A percentile compares a stretch with the other conserved stretches of the same genome.
These are phyloP conservation scores for Globisporangium parvum DNA, from an alignment of 352 stramenopile species.

Conservation along the genomic window DNA sequence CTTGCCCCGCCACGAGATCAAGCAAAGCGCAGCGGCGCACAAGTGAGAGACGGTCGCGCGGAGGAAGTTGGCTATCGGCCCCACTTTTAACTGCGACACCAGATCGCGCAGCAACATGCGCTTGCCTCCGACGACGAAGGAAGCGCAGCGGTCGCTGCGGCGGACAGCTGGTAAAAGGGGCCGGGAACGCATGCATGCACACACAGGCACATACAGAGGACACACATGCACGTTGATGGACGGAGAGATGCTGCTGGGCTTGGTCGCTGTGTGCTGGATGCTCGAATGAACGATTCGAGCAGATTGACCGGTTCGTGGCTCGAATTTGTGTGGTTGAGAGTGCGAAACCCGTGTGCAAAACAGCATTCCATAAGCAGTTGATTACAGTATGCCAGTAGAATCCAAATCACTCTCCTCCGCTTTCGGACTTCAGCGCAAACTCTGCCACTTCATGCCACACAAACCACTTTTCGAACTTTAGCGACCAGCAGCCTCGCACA, in stretches of 20 bases:
- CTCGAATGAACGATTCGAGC: too few relatives aligned
- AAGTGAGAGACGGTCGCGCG: slow-evolving; percentile 17
- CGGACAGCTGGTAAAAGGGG: slow-evolving; percentile 73
- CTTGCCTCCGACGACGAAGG: not conserved
- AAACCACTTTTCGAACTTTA: too few relatives aligned
- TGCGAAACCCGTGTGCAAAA: too few relatives aligned
- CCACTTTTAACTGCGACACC: slow-evolving; percentile 74
- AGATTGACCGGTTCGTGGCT: too few relatives aligned
- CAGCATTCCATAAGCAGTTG: too few relatives aligned
- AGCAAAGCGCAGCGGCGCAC: slow-evolving; percentile 17
- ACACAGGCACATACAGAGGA: not conserved
- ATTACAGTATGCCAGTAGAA: too few relatives aligned
- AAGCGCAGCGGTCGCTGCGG: slow-evolving; percentile 6
- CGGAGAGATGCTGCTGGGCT: not conserved
- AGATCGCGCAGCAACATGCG: slow-evolving; percentile 8
- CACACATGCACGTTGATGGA: not conserved
- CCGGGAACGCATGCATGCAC: slow-evolving; percentile 2
- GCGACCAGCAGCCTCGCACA: too few relatives aligned
- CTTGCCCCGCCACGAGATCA: slow-evolving; percentile 12
- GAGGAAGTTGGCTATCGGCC: slow-evolving; percentile 40
- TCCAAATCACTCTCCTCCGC: too few relatives aligned
- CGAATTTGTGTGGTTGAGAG: too few relatives aligned
- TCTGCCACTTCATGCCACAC: too few relatives aligned
- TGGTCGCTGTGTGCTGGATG: not conserved
- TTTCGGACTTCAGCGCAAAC: too few relatives aligned